phyloP scores from a whole-genome alignment of 257 asterid species.

The Prunella vulgaris region DNA sequence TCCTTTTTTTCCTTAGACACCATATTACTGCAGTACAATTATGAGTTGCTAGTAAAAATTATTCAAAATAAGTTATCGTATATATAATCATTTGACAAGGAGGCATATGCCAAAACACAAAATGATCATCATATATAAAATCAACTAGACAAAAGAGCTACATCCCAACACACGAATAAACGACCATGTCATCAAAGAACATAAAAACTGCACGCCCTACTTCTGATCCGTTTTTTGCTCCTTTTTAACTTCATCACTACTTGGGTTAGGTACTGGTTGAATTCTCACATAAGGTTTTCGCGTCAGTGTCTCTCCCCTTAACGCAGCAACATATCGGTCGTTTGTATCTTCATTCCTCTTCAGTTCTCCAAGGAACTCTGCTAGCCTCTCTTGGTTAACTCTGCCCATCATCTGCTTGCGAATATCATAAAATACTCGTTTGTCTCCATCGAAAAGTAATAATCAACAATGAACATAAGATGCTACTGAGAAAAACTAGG shows the following conservation, averaged over 20 bases:
- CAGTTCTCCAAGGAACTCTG: slow-evolving; percentile 78
- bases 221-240: slow-evolving; percentile 38
- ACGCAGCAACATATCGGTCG: slow-evolving; percentile 90
- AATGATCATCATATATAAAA: neutral
- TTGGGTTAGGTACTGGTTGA: slow-evolving; percentile 60
- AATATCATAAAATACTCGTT: neutral
- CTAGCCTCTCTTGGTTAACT: slow-evolving; percentile 84
- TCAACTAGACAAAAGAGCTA: neutral
- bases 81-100: neutral
- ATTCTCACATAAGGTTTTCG: slow-evolving; percentile 84
- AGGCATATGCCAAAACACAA: neutral
- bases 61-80: neutral
- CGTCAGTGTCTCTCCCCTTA: slow-evolving; percentile 84
- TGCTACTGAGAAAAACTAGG: neutral
- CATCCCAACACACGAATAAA: neutral
- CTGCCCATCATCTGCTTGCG: slow-evolving; percentile 79
- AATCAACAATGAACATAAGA: neutral
- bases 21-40: neutral
- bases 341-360: slow-evolving; percentile 86
- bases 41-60: neutral
- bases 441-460: neutral
- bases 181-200: slow-evolving; percentile 1
- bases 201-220: slow-evolving; percentile 13
- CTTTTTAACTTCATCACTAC: slow-evolving; percentile 28
- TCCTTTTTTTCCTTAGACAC: neutral